Percentiles rank a stretch among this genome's conserved stretches.
Evolutionary conservation across 768 basidiomycete genomes (phyloP).

Genomic region (Daedaleopsis nitida): DNA sequence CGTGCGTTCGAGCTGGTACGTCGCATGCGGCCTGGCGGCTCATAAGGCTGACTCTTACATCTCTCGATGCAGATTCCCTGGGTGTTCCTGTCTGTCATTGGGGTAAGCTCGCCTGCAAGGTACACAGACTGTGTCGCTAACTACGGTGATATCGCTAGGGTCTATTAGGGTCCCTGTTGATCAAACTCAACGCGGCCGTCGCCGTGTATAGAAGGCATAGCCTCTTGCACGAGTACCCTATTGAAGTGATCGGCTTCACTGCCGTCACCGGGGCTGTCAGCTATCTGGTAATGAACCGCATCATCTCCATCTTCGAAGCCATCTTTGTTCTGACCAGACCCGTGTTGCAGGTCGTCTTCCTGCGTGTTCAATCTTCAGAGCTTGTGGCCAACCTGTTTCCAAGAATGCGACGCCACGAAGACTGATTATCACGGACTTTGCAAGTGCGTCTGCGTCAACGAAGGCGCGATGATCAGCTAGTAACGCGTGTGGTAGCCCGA

Average conservation of each 20-base stretch:
- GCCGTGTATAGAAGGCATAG: slow-evolving; percentile 64
- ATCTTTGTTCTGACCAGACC: neutral
- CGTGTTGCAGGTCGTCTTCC: slow-evolving; percentile 58
- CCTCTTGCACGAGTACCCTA: slow-evolving; percentile 57
- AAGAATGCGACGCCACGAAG: slow-evolving; percentile 73
- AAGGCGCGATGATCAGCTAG: neutral
- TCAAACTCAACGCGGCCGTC: slow-evolving; percentile 63
- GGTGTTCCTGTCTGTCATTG: slow-evolving; percentile 61
- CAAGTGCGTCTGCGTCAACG: slow-evolving; percentile 52
- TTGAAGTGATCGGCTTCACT: slow-evolving; percentile 63
- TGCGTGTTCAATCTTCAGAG: slow-evolving; percentile 76
- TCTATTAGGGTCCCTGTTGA: slow-evolving; percentile 63
- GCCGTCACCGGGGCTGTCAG: slow-evolving; percentile 72
- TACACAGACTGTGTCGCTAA: neutral
- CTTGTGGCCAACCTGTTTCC: slow-evolving; percentile 82
- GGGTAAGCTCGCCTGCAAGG: slow-evolving; percentile 41
- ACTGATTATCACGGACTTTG: slow-evolving; percentile 77
- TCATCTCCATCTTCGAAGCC: slow-evolving; percentile 16
- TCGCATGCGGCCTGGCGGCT: too few relatives aligned
- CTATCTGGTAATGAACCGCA: slow-evolving; percentile 52
- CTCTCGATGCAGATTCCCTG: slow-evolving; percentile 62
- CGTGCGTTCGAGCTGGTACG: slow-evolving; percentile 70
- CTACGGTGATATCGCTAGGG: slow-evolving; percentile 43
- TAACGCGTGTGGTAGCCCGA: slow-evolving; percentile 45
- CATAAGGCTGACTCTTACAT: too few relatives aligned